These are phyloP conservation scores for Pleurotus djamor DNA, from an alignment of 768 basidiomycete genomes.

Conservation along the genomic window DNA sequence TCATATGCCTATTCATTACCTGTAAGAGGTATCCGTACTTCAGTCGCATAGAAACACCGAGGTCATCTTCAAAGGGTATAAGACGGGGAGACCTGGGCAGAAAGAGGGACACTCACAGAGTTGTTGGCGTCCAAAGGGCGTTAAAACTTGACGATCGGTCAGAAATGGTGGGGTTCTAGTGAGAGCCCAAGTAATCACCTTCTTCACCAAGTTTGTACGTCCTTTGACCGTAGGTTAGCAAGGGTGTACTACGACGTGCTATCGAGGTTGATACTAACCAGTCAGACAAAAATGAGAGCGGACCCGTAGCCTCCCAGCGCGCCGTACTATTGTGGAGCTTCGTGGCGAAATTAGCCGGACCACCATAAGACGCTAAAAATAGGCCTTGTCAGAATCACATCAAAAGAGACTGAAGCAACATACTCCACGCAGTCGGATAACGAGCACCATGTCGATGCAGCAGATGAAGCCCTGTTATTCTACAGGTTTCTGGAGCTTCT, in stretches of 20 bases:
- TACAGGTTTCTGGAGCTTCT: conserved; percentile 67
- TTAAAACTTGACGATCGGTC: conserved; percentile 52
- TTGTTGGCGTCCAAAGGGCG: conserved; percentile 90
- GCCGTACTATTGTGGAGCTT: conserved; percentile 53
- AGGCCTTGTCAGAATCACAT: background rate
- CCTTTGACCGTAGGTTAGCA: conserved; percentile 37
- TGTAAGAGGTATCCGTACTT: conserved; percentile 80
- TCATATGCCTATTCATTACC: conserved; percentile 22
- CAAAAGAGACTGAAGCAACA: conserved; percentile 17
- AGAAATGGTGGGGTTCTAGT: conserved; percentile 1
- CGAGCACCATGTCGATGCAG: conserved; percentile 82
- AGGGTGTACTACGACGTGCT: background rate
- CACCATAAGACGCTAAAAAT: conserved; percentile 54
- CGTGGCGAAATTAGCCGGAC: conserved; percentile 53
- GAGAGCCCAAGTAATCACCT: conserved; percentile 34
- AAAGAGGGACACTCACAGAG: conserved; percentile 49
- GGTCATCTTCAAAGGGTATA: conserved; percentile 38
- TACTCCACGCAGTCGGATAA: conserved; percentile 66
- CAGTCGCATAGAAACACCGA: conserved; percentile 69
- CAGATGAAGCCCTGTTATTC: conserved; percentile 72
- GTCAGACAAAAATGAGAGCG: conserved; percentile 73
- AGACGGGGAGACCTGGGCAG: background rate
- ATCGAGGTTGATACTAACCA: conserved; percentile 48
- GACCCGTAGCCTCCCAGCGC: conserved; percentile 63
- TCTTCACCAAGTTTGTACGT: conserved; percentile 90